These are phyloP conservation scores for Verbascum thapsus DNA, from an alignment of 257 asterid genomes.

Conservation along the genomic window DNA sequence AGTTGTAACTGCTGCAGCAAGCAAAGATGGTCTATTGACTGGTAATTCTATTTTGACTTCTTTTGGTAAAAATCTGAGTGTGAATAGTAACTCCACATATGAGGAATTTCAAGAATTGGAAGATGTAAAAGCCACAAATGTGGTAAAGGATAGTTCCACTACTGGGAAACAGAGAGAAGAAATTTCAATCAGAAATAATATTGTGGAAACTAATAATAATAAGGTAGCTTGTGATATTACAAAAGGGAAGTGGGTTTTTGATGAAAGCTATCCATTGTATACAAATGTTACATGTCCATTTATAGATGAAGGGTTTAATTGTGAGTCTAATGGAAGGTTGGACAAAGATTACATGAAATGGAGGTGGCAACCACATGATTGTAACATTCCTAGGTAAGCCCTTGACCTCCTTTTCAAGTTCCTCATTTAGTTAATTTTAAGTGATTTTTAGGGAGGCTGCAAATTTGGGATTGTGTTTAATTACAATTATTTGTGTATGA, in stretches of 20 bases:
- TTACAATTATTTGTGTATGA: too few species aligned
- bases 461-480: too few species aligned
- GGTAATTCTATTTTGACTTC: conserved; percentile 37
- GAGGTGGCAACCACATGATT: conserved; percentile 92
- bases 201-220: conserved; percentile 34
- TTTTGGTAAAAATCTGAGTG: conserved; percentile 27
- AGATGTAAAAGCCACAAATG: conserved; percentile 15
- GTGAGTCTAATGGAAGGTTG: conserved; percentile 74
- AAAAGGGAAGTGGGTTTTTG: conserved; percentile 79
- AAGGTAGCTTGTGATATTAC: conserved; percentile 54
- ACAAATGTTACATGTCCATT: conserved; percentile 69
- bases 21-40: conserved; percentile 19
- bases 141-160: conserved; percentile 8
- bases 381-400: conserved; percentile 83
- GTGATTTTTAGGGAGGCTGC: too few species aligned
- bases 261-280: conserved; percentile 77
- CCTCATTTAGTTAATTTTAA: neutral
- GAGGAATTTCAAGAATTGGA: conserved; percentile 27
- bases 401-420: neutral
- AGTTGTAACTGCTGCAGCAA: conserved; percentile 3
- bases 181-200: conserved; percentile 25
- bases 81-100: conserved; percentile 4
- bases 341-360: conserved; percentile 80
- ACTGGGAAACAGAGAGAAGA: conserved; percentile 25
- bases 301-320: conserved; percentile 90